phyloP scores from a whole-genome alignment of 1,284 basidiomycete genomes.

The Kalmanozyma brasiliensis region DNA sequence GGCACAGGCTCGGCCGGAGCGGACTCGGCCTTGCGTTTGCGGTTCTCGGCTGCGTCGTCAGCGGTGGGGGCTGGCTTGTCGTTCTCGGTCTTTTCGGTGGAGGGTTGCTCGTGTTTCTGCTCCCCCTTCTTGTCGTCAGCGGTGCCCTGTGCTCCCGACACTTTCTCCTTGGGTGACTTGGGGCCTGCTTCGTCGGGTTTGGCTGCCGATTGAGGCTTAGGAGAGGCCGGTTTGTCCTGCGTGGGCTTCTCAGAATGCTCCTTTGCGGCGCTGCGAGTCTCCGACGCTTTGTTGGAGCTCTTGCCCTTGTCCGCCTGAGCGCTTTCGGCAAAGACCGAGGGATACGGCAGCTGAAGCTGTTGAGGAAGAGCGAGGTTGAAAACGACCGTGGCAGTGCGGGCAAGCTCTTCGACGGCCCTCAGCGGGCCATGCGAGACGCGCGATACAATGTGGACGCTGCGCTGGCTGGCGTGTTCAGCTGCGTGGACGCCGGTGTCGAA shows the following conservation, averaged over 20 bases:
- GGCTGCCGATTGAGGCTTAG: not conserved
- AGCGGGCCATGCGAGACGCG: conserved; percentile 31
- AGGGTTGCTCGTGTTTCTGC: not conserved
- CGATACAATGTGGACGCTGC: conserved; percentile 10
- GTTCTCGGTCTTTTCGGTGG: conserved; percentile 1
- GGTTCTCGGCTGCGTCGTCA: conserved; percentile 9
- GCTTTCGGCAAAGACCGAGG: conserved; percentile 28
- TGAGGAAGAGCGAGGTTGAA: conserved; percentile 32
- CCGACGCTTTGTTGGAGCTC: conserved; percentile 1
- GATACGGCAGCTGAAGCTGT: conserved; percentile 38
- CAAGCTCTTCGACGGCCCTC: conserved; percentile 25
- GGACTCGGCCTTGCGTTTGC: conserved; percentile 16
- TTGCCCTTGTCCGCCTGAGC: conserved; percentile 2
- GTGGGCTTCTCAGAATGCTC: conserved; percentile 8
- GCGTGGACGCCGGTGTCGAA: conserved; percentile 30
- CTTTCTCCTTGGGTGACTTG: conserved; percentile 23
- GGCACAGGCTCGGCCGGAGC: conserved; percentile 12
- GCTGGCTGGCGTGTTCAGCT: conserved; percentile 29
- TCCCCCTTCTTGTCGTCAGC: not conserved
- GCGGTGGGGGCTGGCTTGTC: conserved; percentile 1
- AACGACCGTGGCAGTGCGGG: conserved; percentile 26
- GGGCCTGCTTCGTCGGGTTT: conserved; percentile 10
- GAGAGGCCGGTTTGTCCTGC: not conserved
- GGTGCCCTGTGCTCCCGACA: conserved; percentile 28
- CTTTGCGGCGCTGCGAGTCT: not conserved